Conservation (phyloP, 495 filamentous ascomycete genomes). For the Aspergillus baeticus region DNA sequence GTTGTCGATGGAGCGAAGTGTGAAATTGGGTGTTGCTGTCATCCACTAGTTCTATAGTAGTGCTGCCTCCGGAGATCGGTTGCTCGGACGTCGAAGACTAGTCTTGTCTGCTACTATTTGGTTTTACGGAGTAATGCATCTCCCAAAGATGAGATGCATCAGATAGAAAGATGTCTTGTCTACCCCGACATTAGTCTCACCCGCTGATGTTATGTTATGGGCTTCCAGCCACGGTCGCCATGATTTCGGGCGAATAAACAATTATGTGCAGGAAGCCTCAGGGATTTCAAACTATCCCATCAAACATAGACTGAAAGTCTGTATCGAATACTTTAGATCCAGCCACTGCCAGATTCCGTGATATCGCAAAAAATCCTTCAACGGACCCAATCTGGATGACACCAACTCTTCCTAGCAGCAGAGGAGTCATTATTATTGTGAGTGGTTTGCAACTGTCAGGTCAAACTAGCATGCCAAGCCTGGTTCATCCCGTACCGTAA, state of each 20-base stretch:
- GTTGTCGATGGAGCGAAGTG: not conserved
- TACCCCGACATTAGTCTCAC: not conserved
- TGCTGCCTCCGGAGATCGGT: not conserved
- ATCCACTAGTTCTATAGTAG: constrained; percentile 5
- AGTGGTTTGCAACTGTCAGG: no score
- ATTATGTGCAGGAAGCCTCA: no score
- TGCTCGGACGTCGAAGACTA: not conserved
- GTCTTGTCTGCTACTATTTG: not conserved
- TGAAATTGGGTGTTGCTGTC: not conserved
- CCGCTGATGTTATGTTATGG: not conserved
- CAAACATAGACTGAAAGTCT: no score
- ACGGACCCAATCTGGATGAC: no score
- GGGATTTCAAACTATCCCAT: no score
- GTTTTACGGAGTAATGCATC: not conserved
- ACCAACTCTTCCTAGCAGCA: no score
- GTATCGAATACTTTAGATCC: no score
- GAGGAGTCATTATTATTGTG: no score
- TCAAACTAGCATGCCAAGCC: not conserved
- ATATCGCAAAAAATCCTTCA: no score
- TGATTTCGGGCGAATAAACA: no score
- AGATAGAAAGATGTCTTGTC: not conserved
- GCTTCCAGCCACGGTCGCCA: not conserved
- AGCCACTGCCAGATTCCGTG: no score
- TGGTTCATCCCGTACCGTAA: not conserved
- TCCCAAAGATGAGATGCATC: constrained; percentile 1